Evolutionary conservation across 345 rosid genomes (phyloP).

Genomic region (Aegle marmelos): DNA sequence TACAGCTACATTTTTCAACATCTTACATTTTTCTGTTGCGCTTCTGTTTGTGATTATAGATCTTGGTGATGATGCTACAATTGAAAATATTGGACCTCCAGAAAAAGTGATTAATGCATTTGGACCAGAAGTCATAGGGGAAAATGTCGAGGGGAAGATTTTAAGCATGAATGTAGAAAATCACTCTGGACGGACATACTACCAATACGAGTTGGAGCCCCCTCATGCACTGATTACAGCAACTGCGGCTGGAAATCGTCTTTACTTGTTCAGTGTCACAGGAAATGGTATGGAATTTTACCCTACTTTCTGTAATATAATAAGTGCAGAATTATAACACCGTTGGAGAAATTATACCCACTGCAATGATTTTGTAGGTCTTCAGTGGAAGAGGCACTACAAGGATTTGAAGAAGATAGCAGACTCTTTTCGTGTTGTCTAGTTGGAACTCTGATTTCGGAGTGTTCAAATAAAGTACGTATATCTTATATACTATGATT

Average conservation of each 20-base stretch:
- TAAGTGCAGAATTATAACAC: neutral
- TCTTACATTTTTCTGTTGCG: neutral
- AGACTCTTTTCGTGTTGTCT: slow-evolving; percentile 79
- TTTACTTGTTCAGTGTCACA: slow-evolving; percentile 72
- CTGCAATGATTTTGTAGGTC: slow-evolving; percentile 45
- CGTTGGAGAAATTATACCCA: neutral
- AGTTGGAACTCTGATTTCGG: slow-evolving; percentile 16
- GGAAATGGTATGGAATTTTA: slow-evolving; percentile 51
- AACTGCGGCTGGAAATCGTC: slow-evolving; percentile 94
- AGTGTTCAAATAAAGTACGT: neutral
- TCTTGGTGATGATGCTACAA: slow-evolving; percentile 60
- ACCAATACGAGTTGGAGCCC: slow-evolving; percentile 88
- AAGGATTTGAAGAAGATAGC: slow-evolving; percentile 83
- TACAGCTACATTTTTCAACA: neutral
- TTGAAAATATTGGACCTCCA: slow-evolving; percentile 84
- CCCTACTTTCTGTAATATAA: neutral
- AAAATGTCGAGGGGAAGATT: slow-evolving; percentile 89
- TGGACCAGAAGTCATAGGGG: slow-evolving; percentile 91
- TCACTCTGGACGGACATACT: slow-evolving; percentile 72
- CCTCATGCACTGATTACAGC: slow-evolving; percentile 90
- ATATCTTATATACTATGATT: neutral
- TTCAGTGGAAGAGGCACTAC: slow-evolving; percentile 96
- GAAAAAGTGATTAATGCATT: slow-evolving; percentile 88
- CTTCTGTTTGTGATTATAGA: slow-evolving; percentile 31
- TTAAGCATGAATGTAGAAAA: slow-evolving; percentile 59